Base-by-base conservation (phyloP, 768 basidiomycete species). In the Collybiopsis luxurians region DNA sequence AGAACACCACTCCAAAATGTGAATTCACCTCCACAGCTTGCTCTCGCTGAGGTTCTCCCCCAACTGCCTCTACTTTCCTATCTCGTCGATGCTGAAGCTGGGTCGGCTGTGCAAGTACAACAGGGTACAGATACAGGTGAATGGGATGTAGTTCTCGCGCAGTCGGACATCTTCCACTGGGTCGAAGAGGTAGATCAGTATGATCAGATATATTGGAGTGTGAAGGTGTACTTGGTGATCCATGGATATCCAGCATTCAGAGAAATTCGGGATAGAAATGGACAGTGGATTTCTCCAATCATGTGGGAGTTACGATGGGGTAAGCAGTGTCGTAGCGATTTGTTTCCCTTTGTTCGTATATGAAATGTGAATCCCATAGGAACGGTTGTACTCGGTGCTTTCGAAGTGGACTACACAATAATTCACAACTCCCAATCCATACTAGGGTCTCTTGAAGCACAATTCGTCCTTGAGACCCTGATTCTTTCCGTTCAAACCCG, bases 231-330 rank as follows among this genome's bases (percentile, higher is more conserved):
- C 24, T 15, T 51, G 24, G 15, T 39, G 3, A 51, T 51, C 15
- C 34, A 51, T 23, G 50, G 50, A 23, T 51, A 39, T n/a, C 36
- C 23, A 24, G 23, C 13, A 19, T 6, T 24, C n/a, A 51, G 50
- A 51, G 36, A 34, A 34, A 30, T 15, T 26, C 31, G 19, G 2
- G 48, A 50, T 21, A 30, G n/a, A 6, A 7, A 26, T 39, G 36
- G 23, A 1, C 12, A 51, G 24, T 21, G 49, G 48, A 50, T 50
- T 10, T 39, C 50, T 21, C 50, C 50, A n/a, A n/a, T 51, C 4
- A 23, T 51, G 21, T 51, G 50, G 50, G 50, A 51, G 50, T 5
- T 51, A 21, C 36, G 34, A 23, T 51, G 50, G 50, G 31, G 50
- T 51, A 23, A 36, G 50, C 24, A 21, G 11, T 19, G 48, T 21